These are phyloP conservation scores for Benincasa hispida DNA, from an alignment of 306 rosid genomes.

Conservation along the genomic window DNA sequence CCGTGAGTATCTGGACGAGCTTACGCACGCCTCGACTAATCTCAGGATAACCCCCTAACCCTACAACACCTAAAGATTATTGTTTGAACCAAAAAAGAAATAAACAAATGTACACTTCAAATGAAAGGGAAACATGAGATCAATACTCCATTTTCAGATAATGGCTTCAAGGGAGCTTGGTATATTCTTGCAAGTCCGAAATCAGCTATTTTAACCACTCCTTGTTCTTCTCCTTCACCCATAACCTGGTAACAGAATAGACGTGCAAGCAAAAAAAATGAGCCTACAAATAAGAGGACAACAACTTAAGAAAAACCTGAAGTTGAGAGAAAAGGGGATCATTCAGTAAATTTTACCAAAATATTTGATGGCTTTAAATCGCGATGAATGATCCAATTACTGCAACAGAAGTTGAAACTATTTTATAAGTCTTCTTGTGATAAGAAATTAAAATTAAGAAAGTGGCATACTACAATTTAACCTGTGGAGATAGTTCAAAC, in stretches of 20 bases:
- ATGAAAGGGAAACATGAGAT: constrained; percentile 9
- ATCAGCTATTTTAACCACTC: constrained; percentile 88
- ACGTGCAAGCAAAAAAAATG: neutral
- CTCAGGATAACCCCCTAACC: too few species aligned
- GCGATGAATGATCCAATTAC: constrained; percentile 94
- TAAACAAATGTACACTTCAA: neutral
- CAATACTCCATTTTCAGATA: constrained; percentile 74
- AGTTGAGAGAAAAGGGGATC: neutral
- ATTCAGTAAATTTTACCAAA: constrained; percentile 38
- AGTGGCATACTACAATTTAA: constrained; percentile 8
- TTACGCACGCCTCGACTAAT: too few species aligned
- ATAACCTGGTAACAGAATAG: constrained; percentile 46
- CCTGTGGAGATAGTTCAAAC: constrained; percentile 93
- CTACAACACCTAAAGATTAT: too few species aligned
- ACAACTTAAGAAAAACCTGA: neutral
- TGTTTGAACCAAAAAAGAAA: neutral
- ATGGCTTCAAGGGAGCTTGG: constrained; percentile 81
- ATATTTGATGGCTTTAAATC: constrained; percentile 96
- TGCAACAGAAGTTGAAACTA: constrained; percentile 23
- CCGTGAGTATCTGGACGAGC: too few species aligned
- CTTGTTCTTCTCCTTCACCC: constrained; percentile 94
- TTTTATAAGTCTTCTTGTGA: constrained; percentile 3
- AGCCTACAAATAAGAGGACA: neutral
- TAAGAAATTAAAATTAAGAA: constrained; percentile 6
- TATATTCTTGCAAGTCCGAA: constrained; percentile 98